Base-by-base conservation (phyloP, 768 basidiomycete genomes). In the Cystoderma amianthinum region DNA sequence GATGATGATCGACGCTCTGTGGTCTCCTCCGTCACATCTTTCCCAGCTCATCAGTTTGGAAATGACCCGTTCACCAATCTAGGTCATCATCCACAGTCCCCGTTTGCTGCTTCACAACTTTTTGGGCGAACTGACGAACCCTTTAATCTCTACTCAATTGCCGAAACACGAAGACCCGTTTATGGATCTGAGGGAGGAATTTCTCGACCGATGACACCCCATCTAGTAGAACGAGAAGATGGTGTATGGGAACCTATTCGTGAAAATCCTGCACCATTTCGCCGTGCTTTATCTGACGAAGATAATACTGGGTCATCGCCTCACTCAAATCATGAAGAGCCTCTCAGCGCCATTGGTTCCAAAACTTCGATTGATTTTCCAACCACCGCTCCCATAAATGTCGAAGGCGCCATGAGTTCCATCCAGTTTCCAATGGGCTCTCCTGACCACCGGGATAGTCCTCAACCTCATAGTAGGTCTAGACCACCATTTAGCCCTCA, bases 1-100 rank as follows among this genome's bases (percentile, higher is more conserved):
- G 91, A 96, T 35, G 93, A 95, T 39, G 88, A 91, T 51, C 76
- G 76, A 23, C 80, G 87, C 38, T 92, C 90, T 4, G 69, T 94
- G 42, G 68, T 78, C 20, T 93, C 91, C 2, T 80, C 80, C 15
- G 66, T 72, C 2, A 78, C 82, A n/a, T 11, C 39, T n/a, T 85
- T 88, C 47, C 80, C 87, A 32, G 80, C 84, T 11, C 85, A 90
- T 49, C 89, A 93, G 49, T 68, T 87, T 16, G 82, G 79, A 17
- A 52, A 67, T 21, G 72, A 74, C 32, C 44, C 56, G 7, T 48
- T 60, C 19, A 45, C 49, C 4, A 53, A 37, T 42, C 54, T 67
- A 19, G 57, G 55, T 4, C 51, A 58, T 47, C 79, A 84, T 51
- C 76, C 85, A 23, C 84, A 90, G 49, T 93, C 91, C 0, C 91